Percentiles rank a stretch among this genome's conserved stretches.
Evolutionary conservation across 164 flowering plant genomes (phyloP).

Genomic region (Kalanchoe fedtschenkoi): DNA sequence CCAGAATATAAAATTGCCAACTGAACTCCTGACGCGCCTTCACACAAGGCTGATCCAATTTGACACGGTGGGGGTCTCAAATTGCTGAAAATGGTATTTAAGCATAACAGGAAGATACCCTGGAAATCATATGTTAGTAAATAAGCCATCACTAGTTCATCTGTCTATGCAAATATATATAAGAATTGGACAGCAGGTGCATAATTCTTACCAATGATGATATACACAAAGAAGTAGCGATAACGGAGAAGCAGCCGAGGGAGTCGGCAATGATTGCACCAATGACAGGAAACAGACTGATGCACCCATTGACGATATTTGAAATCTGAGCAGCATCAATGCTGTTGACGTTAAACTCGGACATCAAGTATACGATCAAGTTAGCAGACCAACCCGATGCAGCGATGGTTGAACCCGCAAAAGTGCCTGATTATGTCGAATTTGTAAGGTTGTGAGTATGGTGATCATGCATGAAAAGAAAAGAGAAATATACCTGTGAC

Average conservation of each 20-base stretch:
- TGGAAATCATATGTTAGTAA: too few species aligned
- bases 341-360: constrained; percentile 24
- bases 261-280: constrained; percentile 41
- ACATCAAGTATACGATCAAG: constrained; percentile 31
- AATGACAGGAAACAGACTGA: constrained; percentile 20
- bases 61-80: constrained; percentile 32
- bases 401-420: constrained; percentile 16
- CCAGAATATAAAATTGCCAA: constrained; percentile 22
- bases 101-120: not conserved
- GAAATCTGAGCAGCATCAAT: constrained; percentile 30
- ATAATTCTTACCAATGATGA: constrained; percentile 30
- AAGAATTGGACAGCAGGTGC: too few species aligned
- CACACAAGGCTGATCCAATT: constrained; percentile 14
- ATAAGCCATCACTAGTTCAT: not conserved
- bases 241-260: constrained; percentile 29
- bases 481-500: constrained; percentile 17
- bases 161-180: not conserved
- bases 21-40: constrained; percentile 22
- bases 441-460: too few species aligned
- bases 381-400: constrained; percentile 22
- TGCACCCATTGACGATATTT: constrained; percentile 25
- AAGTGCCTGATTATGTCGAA: not conserved
- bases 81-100: constrained; percentile 10
- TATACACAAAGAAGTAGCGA: constrained; percentile 16
- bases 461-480: not conserved